Base-by-base conservation (phyloP, 805 yeast species). In the Kazachstania africana region DNA sequence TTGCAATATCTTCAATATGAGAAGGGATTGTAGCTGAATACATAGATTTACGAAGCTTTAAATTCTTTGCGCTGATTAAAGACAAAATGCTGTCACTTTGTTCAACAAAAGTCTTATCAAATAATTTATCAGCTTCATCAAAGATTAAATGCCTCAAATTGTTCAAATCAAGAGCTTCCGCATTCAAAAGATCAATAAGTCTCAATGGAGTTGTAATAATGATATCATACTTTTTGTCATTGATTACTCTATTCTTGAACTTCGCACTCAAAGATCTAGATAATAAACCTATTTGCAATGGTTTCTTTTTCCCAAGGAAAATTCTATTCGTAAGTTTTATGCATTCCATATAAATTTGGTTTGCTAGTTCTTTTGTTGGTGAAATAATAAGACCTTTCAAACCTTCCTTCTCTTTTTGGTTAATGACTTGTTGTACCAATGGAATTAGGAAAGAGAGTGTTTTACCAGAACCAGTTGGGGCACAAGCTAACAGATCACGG, bases 401-500 rank as follows among this genome's bases (percentile, higher is more conserved):
- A 1, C 80, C 81, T 10, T 39, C 30, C 9, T 44, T 36, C 27
- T 48, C 44, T 28, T 39, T 49, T 19, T 47, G 44, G 17, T 42
- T 38, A 12, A 59, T 47, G 4, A 69, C 53, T 15, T 47, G 44
- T 35, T 60, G 59, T 14, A 91, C 57, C 44, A 88, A 45, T 4
- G 99, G 98, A 12, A 85, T 71, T 35, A 82, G 60, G 50, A 80
- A 91, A 19, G 96, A 94, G 29, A 91, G 63, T 0, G 98, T 91
- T 53, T 91, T 91, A 65, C 98, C 98, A 4, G 96, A 84, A 45
- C 98, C 98, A 1, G 98, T 91, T 28, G 97, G 97, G 0, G 97
- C 96, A 65, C 95, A 83, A 1, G 94, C 94, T 26, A 91, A 63
- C 21, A 91, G 53, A 50, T 88, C 96, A 36, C 94, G 70, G 18